A percentile compares a stretch with the other conserved stretches of the same genome.
Conservation (phyloP, 2,329 filamentous ascomycete species). For the Ramularia collo-cygni region DNA sequence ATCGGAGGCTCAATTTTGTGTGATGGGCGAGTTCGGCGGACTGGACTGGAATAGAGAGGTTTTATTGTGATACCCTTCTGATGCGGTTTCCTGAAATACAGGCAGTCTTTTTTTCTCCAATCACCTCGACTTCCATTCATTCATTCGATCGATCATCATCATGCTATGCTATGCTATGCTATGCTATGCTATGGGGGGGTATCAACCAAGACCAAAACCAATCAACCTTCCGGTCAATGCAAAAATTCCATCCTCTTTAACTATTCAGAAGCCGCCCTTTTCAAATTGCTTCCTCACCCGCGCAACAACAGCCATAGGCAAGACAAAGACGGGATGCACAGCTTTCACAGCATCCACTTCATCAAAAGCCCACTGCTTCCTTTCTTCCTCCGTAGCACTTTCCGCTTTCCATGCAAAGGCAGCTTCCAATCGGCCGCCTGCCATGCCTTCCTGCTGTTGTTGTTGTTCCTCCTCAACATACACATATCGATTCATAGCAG, state of each 20-base stretch:
- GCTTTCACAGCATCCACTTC: slow-evolving; percentile 61
- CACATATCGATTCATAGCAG: slow-evolving; percentile 60
- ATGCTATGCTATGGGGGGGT: slow-evolving; percentile 1
- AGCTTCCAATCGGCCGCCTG: slow-evolving; percentile 28
- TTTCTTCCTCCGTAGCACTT: slow-evolving; percentile 43
- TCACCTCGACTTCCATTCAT: slow-evolving; percentile 69
- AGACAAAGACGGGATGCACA: slow-evolving; percentile 78
- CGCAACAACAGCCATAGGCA: slow-evolving; percentile 64
- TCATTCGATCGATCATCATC: slow-evolving; percentile 56
- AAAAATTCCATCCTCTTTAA: too few relatives aligned
- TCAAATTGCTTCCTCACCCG: slow-evolving; percentile 24
- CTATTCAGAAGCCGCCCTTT: slow-evolving; percentile 14
- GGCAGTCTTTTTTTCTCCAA: slow-evolving; percentile 95
- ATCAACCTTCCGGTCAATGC: too few relatives aligned
- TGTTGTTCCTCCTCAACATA: slow-evolving; percentile 17
- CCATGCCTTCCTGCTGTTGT: slow-evolving; percentile 10
- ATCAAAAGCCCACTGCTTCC: slow-evolving; percentile 56
- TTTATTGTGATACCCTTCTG: too few relatives aligned
- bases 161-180: slow-evolving; percentile 3
- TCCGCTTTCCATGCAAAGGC: slow-evolving; percentile 41
- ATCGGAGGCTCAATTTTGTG: too few relatives aligned
- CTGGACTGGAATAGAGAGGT: too few relatives aligned
- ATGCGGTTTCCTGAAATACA: too few relatives aligned
- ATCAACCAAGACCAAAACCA: too few relatives aligned
- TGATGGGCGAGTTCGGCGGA: too few relatives aligned